These are phyloP conservation scores for Alternaria consortialis DNA, from an alignment of 2,329 filamentous ascomycete species.

Conservation along the genomic window DNA sequence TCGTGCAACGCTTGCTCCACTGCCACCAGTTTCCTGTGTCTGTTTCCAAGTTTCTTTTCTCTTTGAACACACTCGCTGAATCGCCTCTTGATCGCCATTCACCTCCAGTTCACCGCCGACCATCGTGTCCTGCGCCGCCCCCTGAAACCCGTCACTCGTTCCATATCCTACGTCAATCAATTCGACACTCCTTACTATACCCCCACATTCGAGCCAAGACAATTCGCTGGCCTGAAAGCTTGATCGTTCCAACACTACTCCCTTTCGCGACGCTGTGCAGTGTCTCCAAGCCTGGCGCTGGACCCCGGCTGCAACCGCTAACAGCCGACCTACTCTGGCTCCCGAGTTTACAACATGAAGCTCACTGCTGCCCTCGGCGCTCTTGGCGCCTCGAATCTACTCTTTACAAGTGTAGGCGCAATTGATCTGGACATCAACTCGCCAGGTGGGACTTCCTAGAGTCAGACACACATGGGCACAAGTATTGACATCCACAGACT, in stretches of 20 bases:
- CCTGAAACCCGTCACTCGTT: constrained; percentile 42
- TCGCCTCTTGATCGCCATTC: constrained; percentile 6
- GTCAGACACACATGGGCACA: background rate
- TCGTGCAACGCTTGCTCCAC: constrained; percentile 20
- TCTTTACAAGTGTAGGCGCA: constrained; percentile 44
- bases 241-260: background rate
- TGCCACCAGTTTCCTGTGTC: constrained; percentile 9
- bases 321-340: constrained; percentile 10
- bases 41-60: constrained; percentile 12
- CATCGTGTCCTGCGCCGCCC: constrained; percentile 17
- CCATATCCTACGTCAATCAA: constrained; percentile 34
- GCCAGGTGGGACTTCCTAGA: constrained; percentile 33
- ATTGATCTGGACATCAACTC: constrained; percentile 43
- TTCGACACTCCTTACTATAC: constrained; percentile 14
- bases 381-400: constrained; percentile 42
- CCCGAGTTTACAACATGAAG: constrained; percentile 43
- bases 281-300: constrained; percentile 36
- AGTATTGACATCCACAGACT: constrained; percentile 57
- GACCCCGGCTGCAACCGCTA: constrained; percentile 27
- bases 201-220: constrained; percentile 12
- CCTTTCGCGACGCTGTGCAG: constrained; percentile 8
- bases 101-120: background rate
- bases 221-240: background rate
- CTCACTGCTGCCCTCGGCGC: constrained; percentile 42
- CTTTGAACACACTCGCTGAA: constrained; percentile 24